phyloP scores from a whole-genome alignment of 2,329 filamentous ascomycete species.

The Trichoderma gracile region DNA sequence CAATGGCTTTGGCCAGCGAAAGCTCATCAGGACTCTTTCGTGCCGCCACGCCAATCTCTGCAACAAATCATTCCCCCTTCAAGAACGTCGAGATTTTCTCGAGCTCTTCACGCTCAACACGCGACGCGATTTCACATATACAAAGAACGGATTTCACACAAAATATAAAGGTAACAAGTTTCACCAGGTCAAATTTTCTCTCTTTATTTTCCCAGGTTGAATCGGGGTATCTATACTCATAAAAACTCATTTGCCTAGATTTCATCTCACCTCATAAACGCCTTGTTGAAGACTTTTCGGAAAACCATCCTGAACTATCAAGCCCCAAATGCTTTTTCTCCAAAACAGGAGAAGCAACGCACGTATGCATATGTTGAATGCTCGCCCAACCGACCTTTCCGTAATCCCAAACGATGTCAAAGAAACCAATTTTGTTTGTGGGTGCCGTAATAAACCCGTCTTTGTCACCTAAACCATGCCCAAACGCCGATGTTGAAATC shows the following conservation, averaged over 20 bases:
- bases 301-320: slow-evolving; percentile 32
- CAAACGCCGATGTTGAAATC: slow-evolving; percentile 63
- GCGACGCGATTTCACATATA: neutral
- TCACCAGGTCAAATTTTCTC: slow-evolving; percentile 16
- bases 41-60: no score
- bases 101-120: no score
- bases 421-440: slow-evolving; percentile 39
- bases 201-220: slow-evolving; percentile 26
- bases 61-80: no score
- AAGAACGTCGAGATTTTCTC: no score
- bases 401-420: slow-evolving; percentile 23
- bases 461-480: slow-evolving; percentile 41
- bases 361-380: slow-evolving; percentile 45
- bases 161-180: neutral
- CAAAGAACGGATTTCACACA: neutral
- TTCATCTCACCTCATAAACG: slow-evolving; percentile 26
- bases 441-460: slow-evolving; percentile 36
- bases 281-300: slow-evolving; percentile 27
- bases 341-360: slow-evolving; percentile 41
- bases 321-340: slow-evolving; percentile 31
- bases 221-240: slow-evolving; percentile 26
- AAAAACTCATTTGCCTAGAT: slow-evolving; percentile 20
- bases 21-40: no score
- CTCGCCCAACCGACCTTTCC: slow-evolving; percentile 37
- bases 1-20: no score